Evolutionary conservation across 306 rosid genomes (phyloP).

Genomic region (Citrullus colocynthis): DNA sequence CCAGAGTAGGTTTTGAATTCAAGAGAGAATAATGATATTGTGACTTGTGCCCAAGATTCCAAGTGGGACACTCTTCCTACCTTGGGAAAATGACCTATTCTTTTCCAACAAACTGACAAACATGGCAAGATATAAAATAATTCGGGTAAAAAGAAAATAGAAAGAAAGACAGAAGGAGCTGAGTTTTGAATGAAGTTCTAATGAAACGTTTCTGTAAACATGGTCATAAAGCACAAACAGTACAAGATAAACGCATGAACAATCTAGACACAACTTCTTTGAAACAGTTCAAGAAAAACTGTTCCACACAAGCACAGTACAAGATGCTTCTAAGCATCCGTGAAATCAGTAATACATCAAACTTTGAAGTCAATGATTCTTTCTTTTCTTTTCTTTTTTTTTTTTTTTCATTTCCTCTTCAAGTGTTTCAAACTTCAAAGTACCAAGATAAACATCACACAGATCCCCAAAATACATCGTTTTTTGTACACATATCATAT

Average conservation of each 20-base stretch:
- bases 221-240: background rate
- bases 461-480: constrained; percentile 4
- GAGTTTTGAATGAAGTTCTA: background rate
- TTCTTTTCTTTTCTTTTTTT: background rate
- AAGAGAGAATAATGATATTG: background rate
- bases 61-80: background rate
- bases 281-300: background rate
- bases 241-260: background rate
- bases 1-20: background rate
- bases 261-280: background rate
- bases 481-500: background rate
- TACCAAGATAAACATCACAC: constrained; percentile 9
- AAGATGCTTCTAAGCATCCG: background rate
- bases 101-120: background rate
- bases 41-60: background rate
- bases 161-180: background rate
- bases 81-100: background rate
- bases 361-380: background rate
- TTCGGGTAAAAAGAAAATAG: background rate
- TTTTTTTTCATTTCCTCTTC: background rate
- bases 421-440: background rate
- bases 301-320: background rate
- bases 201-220: background rate
- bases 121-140: background rate
- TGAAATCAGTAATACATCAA: background rate